A percentile compares a stretch with the other conserved stretches of the same genome.
Evolutionary conservation across 495 filamentous ascomycete species (phyloP).

Genomic region (Halenospora varia): DNA sequence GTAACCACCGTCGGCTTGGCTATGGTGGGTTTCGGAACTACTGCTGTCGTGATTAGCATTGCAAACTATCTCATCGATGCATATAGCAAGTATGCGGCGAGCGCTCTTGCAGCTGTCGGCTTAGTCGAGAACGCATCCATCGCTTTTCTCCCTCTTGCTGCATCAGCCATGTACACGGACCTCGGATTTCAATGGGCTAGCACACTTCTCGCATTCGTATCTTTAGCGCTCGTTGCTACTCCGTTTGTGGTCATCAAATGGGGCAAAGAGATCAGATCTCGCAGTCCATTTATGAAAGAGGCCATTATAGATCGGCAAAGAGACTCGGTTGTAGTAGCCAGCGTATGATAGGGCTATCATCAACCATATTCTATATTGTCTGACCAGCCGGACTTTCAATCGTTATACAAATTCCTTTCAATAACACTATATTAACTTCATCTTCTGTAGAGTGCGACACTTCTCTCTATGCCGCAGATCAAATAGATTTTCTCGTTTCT

Average conservation of each 20-base stretch:
- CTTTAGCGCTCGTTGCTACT: conserved; percentile 31
- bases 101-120: conserved; percentile 30
- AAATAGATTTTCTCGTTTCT: no score
- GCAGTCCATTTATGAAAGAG: conserved; percentile 14
- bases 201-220: conserved; percentile 36
- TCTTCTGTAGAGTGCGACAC: no score
- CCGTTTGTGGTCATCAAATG: conserved; percentile 32
- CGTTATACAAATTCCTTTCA: conserved; percentile 28
- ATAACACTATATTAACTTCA: no score
- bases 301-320: conserved; percentile 1
- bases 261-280: conserved; percentile 26
- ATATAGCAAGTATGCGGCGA: conserved; percentile 35
- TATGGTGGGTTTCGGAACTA: conserved; percentile 49
- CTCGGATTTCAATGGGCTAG: conserved; percentile 43
- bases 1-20: conserved; percentile 49
- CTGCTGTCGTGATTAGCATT: conserved; percentile 56
- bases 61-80: conserved; percentile 55
- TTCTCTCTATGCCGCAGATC: no score
- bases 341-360: not conserved
- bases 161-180: conserved; percentile 36
- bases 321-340: not conserved
- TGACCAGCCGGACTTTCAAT: conserved; percentile 22
- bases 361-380: no score
- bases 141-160: conserved; percentile 33
- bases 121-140: conserved; percentile 32